Conservation (phyloP, 2,329 filamentous ascomycete species). For the Blastomyces gilchristii region DNA sequence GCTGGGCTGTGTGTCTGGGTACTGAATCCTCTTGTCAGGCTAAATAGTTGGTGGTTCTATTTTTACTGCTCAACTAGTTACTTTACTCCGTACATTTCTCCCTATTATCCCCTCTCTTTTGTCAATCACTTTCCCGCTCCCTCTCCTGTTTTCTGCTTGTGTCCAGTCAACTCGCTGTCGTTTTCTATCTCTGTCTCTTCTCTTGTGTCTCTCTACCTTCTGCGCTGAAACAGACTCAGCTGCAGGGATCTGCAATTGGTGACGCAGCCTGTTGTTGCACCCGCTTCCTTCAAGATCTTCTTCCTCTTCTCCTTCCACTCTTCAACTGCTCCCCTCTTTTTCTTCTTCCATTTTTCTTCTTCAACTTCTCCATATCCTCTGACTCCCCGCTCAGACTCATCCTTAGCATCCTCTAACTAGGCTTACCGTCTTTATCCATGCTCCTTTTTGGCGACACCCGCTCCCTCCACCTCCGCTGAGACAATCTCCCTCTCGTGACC, state of each 20-base stretch:
- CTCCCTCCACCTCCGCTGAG: not conserved
- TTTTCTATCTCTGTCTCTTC: too few relatives aligned
- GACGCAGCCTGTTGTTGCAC: constrained; percentile 12
- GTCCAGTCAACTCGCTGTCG: too few relatives aligned
- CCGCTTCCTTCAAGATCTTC: not conserved
- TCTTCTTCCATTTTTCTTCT: not conserved
- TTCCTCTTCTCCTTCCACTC: not conserved
- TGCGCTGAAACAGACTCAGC: constrained; percentile 1
- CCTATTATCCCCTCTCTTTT: not conserved
- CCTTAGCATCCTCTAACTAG: not conserved
- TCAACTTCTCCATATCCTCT: not conserved
- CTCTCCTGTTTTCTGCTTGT: too few relatives aligned
- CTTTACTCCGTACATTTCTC: too few relatives aligned
- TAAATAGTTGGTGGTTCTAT: not conserved
- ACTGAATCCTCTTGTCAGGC: too few relatives aligned
- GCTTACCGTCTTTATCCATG: not conserved
- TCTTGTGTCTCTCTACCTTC: not conserved
- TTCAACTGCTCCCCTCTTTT: not conserved
- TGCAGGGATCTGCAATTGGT: constrained; percentile 9
- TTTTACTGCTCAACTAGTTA: not conserved
- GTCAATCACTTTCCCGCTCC: not conserved
- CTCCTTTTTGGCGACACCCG: too few relatives aligned
- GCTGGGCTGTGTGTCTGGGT: too few relatives aligned
- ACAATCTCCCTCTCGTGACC: not conserved
- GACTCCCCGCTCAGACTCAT: not conserved